A percentile compares a stretch with the other conserved stretches of the same genome.
Evolutionary conservation across 2,329 filamentous ascomycete genomes (phyloP).

Genomic region (Alternaria panax): DNA sequence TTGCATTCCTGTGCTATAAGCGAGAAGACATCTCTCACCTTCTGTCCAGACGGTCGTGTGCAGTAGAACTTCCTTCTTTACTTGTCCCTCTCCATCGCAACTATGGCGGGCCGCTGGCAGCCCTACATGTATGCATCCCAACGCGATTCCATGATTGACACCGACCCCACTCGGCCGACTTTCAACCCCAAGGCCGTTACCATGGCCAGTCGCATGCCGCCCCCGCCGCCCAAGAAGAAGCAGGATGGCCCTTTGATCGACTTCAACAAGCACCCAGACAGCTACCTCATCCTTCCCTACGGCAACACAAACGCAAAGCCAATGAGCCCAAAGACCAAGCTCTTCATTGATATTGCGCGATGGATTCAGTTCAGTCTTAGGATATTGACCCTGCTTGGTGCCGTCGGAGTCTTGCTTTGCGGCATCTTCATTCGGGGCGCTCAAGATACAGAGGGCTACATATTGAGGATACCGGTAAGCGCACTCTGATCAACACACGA

Average conservation of each 20-base stretch:
- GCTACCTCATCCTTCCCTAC: slow-evolving; percentile 70
- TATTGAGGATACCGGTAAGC: slow-evolving; percentile 78
- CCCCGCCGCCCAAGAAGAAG: slow-evolving; percentile 66
- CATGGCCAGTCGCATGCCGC: slow-evolving; percentile 75
- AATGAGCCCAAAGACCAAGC: slow-evolving; percentile 75
- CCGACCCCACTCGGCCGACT: slow-evolving; percentile 55
- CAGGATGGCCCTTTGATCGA: slow-evolving; percentile 77
- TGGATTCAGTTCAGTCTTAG: slow-evolving; percentile 74
- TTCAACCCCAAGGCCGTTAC: slow-evolving; percentile 91
- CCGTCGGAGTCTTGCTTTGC: slow-evolving; percentile 74
- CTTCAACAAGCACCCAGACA: slow-evolving; percentile 86
- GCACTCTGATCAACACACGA: not conserved
- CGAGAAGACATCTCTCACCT: slow-evolving; percentile 32
- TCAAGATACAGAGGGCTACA: slow-evolving; percentile 71
- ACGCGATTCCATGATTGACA: slow-evolving; percentile 60
- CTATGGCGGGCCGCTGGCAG: slow-evolving; percentile 59
- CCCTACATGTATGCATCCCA: slow-evolving; percentile 74
- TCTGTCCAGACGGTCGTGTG: slow-evolving; percentile 36
- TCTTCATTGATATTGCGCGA: slow-evolving; percentile 73
- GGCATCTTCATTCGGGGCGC: slow-evolving; percentile 79
- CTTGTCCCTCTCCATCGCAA: slow-evolving; percentile 31
- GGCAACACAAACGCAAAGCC: slow-evolving; percentile 67
- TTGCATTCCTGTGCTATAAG: slow-evolving; percentile 44
- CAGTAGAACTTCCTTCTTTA: slow-evolving; percentile 38
- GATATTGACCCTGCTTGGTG: slow-evolving; percentile 70